phyloP scores from a whole-genome alignment of 1,139 yeast genomes.

The Pichia inconspicua region DNA sequence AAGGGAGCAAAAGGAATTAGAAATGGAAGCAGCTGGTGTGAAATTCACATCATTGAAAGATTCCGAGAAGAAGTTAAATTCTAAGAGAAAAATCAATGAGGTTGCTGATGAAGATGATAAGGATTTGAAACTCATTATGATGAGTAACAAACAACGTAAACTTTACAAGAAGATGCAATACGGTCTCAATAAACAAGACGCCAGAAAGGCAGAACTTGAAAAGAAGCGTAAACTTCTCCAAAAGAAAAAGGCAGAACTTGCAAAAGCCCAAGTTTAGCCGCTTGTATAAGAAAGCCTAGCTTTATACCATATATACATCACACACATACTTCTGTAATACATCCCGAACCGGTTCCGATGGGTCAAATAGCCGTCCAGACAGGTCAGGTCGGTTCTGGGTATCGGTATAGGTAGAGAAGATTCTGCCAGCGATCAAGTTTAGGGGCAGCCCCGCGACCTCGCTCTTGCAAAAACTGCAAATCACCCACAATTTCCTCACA shows the following conservation, averaged over 20 bases:
- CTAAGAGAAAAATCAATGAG: constrained; percentile 54
- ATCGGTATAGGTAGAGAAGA: no score
- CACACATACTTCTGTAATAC: no score
- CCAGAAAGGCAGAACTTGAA: constrained; percentile 63
- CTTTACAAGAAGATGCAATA: constrained; percentile 93
- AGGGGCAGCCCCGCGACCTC: no score
- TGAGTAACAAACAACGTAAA: constrained; percentile 94
- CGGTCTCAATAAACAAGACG: constrained; percentile 79
- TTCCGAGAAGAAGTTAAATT: constrained; percentile 28
- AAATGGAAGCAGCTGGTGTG: constrained; percentile 84
- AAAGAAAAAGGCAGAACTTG: constrained; percentile 31
- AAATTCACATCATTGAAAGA: constrained; percentile 50
- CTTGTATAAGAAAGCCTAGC: no score
- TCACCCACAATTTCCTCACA: no score
- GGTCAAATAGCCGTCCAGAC: no score
- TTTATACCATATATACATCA: no score
- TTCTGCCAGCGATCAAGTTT: no score
- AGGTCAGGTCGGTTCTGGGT: no score
- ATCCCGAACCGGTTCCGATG: no score
- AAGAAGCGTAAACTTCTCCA: constrained; percentile 74
- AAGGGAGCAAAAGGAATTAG: constrained; percentile 74
- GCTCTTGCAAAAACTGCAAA: no score
- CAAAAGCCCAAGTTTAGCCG: constrained; percentile 2
- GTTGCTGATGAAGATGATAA: constrained; percentile 81
- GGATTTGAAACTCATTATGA: constrained; percentile 92